Base-by-base conservation (phyloP, 768 basidiomycete species). In the Phlebiopsis flavidoalba region DNA sequence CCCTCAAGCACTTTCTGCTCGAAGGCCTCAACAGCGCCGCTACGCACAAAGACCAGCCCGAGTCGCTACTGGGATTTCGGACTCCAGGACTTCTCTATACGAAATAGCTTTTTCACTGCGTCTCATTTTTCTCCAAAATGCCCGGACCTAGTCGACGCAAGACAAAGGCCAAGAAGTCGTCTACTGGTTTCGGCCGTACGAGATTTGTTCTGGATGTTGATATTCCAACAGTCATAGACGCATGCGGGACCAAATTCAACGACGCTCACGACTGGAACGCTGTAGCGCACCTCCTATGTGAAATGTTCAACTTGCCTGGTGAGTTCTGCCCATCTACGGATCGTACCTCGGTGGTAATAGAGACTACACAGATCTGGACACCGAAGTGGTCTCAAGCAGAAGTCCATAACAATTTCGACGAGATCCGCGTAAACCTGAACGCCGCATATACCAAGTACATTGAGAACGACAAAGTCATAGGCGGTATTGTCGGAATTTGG, bases 311-410 rank as follows among this genome's bases (percentile, higher is more conserved):
- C 0, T 69, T 87, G 4, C 86, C 86, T 45, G 84, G 86, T 81
- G 63, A 12, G 75, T 69, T n/a, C 4, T 6, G 31, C 37, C n/a
- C 52, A 49, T 35, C 15, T 53, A 8, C 19, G 49, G 8, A 5
- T 61, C 47, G 45, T 60, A 43, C 21, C 3, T 4, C 0, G 0
- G 15, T 0, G 46, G 8, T 10, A 48, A 68, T 45, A 51, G 21
- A 35, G 17, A 26, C 10, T 36, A 35, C 15, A 12, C 62, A 88
- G 87, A 87, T 67, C 72, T 87, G 17, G 74, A 76, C 6, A 81
- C 14, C 75, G 84, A 33, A 80, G 77, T 66, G 86, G 85, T 12
- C 71, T 89, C 62, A 88, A 85, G 70, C n/a, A n/a, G 85, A 82
- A 65, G 75, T 87, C 5, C 84, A 88, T 67, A 71, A 74, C 35